Evolutionary conservation across 2,329 filamentous ascomycete species (phyloP).

Genomic region (Diaporthe sp.): DNA sequence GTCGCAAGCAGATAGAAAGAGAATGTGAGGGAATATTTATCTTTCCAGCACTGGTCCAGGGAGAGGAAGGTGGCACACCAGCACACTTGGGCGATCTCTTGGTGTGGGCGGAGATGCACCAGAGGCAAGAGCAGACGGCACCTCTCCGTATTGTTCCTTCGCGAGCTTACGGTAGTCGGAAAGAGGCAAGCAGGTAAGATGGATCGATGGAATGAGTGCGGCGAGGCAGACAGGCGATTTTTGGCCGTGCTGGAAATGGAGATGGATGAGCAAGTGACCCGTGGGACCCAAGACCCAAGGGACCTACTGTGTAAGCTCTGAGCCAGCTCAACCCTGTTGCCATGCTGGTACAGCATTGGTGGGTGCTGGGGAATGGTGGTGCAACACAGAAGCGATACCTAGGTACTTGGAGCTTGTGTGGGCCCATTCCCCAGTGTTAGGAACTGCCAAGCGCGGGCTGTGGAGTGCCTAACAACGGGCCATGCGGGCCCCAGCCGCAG

Average conservation of each 20-base stretch:
- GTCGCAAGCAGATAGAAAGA: not conserved
- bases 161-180: constrained; percentile 2
- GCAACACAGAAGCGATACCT: not conserved
- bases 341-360: not conserved
- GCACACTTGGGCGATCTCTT: constrained; percentile 13
- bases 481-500: constrained; percentile 17
- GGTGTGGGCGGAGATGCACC: not conserved
- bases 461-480: constrained; percentile 17
- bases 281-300: not conserved
- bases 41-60: constrained; percentile 19
- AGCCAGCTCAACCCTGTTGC: constrained; percentile 5
- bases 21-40: constrained; percentile 20
- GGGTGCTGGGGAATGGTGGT: not conserved
- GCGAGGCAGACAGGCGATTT: constrained; percentile 17
- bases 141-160: not conserved
- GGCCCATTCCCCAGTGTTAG: constrained; percentile 25
- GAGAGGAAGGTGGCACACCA: constrained; percentile 21
- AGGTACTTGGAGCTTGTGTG: not conserved
- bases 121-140: not conserved
- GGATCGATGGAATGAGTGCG: constrained; percentile 25
- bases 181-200: not conserved
- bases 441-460: constrained; percentile 26
- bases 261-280: constrained; percentile 29
- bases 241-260: not conserved
- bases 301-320: constrained; percentile 15